phyloP scores from a whole-genome alignment of 164 flowering plant genomes.

The Magnolia changhungtana region DNA sequence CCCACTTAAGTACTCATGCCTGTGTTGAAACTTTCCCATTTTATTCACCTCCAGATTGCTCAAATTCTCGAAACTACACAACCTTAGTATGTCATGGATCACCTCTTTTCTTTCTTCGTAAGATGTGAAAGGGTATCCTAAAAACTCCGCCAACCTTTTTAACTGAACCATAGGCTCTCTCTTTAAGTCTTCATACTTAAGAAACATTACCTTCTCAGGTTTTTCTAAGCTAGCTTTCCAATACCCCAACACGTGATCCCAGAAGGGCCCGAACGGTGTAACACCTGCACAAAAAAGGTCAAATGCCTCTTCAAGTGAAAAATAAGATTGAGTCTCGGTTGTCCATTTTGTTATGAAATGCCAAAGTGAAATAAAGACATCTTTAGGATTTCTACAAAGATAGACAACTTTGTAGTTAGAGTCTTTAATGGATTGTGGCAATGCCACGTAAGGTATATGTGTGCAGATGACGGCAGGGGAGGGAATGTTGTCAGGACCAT shows the following conservation, averaged over 20 bases:
- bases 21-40: not conserved
- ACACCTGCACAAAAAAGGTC: slow-evolving; percentile 34
- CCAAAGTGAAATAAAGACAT: slow-evolving; percentile 37
- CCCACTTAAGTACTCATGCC: too few species aligned
- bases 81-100: not conserved
- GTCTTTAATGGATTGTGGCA: slow-evolving; percentile 27
- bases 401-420: slow-evolving; percentile 34
- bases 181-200: slow-evolving; percentile 42
- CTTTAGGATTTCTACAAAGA: slow-evolving; percentile 35
- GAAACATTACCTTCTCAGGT: slow-evolving; percentile 34
- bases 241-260: slow-evolving; percentile 11
- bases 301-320: slow-evolving; percentile 26
- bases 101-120: not conserved
- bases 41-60: slow-evolving; percentile 11
- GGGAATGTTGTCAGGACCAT: not conserved
- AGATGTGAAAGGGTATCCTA: slow-evolving; percentile 22
- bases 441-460: slow-evolving; percentile 24
- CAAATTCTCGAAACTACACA: slow-evolving; percentile 10
- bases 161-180: slow-evolving; percentile 9
- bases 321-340: not conserved
- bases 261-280: slow-evolving; percentile 30
- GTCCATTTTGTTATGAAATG: slow-evolving; percentile 22
- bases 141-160: slow-evolving; percentile 30
- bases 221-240: slow-evolving; percentile 21
- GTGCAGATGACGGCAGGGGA: slow-evolving; percentile 33